Percentiles rank a stretch among this genome's conserved stretches.
Conservation (phyloP, 2,329 filamentous ascomycete species). For the Zopfia rhizophila region DNA sequence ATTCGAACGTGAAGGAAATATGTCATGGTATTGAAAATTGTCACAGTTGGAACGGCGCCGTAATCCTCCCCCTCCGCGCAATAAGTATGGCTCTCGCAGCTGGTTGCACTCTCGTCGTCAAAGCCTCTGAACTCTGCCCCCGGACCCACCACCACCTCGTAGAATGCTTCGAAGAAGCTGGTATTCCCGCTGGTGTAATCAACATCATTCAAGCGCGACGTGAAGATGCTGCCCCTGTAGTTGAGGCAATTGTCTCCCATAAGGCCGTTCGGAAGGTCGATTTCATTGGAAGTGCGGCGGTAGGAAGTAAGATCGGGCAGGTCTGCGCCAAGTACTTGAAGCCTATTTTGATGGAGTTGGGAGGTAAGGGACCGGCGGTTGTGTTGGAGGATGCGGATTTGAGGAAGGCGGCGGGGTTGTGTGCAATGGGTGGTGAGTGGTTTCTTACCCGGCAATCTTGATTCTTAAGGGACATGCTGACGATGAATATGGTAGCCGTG, state of each 20-base stretch:
- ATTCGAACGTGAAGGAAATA: no score
- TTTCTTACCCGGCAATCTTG: not conserved
- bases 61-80: conserved; percentile 50
- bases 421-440: conserved; percentile 31
- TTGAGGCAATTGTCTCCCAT: conserved; percentile 75
- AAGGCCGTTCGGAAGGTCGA: conserved; percentile 73
- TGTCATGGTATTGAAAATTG: no score
- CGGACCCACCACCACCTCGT: conserved; percentile 31
- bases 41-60: conserved; percentile 60
- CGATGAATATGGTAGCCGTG: conserved; percentile 16
- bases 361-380: conserved; percentile 83
- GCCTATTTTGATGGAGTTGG: conserved; percentile 74
- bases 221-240: conserved; percentile 69
- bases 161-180: conserved; percentile 63
- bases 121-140: conserved; percentile 41
- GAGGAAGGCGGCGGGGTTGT: conserved; percentile 30
- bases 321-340: conserved; percentile 44
- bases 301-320: conserved; percentile 19
- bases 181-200: conserved; percentile 76
- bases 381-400: conserved; percentile 77
- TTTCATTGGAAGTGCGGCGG: conserved; percentile 71
- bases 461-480: no score
- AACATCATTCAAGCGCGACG: conserved; percentile 73
- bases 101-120: conserved; percentile 53
- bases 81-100: conserved; percentile 67